These are phyloP conservation scores for Thalassiosira delicatula DNA, from an alignment of 352 stramenopile species.

Conservation along the genomic window DNA sequence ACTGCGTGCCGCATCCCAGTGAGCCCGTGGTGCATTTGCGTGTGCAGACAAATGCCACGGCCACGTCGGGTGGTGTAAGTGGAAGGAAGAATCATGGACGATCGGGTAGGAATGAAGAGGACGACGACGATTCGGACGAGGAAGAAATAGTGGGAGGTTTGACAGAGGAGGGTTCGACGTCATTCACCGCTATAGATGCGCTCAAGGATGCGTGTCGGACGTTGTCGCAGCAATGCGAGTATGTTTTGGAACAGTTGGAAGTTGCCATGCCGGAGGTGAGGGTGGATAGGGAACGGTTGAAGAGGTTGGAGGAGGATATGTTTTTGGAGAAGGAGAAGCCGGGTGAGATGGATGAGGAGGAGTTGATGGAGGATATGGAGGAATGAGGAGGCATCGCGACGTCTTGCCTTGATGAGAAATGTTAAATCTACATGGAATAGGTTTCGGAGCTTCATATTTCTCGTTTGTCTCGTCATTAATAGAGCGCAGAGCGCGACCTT, in stretches of 20 bases:
- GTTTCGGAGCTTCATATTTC: too few relatives aligned
- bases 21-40: constrained; percentile 94
- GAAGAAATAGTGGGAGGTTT: too few relatives aligned
- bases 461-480: too few relatives aligned
- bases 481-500: too few relatives aligned
- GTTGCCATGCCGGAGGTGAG: constrained; percentile 70
- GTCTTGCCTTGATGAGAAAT: too few relatives aligned
- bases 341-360: constrained; percentile 50
- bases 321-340: constrained; percentile 51
- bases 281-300: constrained; percentile 70
- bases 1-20: constrained; percentile 94
- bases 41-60: constrained; percentile 85
- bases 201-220: constrained; percentile 81
- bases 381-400: constrained; percentile 33
- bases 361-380: constrained; percentile 64
- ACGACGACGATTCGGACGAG: constrained; percentile 21
- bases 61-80: background rate
- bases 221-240: constrained; percentile 73
- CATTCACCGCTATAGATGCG: constrained; percentile 66
- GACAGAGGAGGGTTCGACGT: too few relatives aligned
- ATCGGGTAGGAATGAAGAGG: constrained; percentile 1
- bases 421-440: too few relatives aligned
- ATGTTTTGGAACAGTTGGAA: constrained; percentile 76
- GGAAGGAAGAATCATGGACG: too few relatives aligned
- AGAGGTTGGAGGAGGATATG: constrained; percentile 53